These are phyloP conservation scores for Protomyces inouyei DNA, from an alignment of 1,139 yeast genomes.

Conservation along the genomic window DNA sequence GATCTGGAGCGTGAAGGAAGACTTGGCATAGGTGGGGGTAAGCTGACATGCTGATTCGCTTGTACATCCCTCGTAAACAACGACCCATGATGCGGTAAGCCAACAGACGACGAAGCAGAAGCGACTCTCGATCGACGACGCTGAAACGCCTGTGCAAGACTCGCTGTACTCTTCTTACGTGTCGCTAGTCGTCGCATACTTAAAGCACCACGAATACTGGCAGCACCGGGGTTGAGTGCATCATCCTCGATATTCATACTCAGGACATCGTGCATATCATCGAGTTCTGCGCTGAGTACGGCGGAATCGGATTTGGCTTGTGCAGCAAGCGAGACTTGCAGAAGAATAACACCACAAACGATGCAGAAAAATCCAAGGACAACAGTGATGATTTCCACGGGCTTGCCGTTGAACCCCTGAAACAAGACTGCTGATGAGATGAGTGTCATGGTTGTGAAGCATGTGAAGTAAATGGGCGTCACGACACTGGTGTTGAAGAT, in stretches of 20 bases:
- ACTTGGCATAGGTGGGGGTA: neutral
- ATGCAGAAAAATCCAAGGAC: constrained; percentile 29
- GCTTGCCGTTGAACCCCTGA: constrained; percentile 30
- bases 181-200: constrained; percentile 15
- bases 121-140: neutral
- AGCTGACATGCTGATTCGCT: neutral
- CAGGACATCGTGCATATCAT: constrained; percentile 25
- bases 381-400: constrained; percentile 27
- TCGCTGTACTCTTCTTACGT: constrained; percentile 1
- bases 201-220: constrained; percentile 22
- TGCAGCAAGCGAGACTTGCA: constrained; percentile 30
- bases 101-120: neutral
- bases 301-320: constrained; percentile 25
- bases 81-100: neutral
- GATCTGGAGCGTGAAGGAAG: neutral
- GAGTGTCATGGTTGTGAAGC: constrained; percentile 30
- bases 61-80: neutral
- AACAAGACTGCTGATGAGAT: constrained; percentile 31
- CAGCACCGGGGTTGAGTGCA: constrained; percentile 20
- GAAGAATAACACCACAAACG: constrained; percentile 28
- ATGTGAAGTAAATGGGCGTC: constrained; percentile 30
- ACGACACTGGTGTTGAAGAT: constrained; percentile 31
- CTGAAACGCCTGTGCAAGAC: neutral
- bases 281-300: constrained; percentile 22
- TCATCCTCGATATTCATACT: constrained; percentile 15